These are phyloP conservation scores for Theobroma grandiflorum DNA, from an alignment of 441 rosid species.

Conservation along the genomic window DNA sequence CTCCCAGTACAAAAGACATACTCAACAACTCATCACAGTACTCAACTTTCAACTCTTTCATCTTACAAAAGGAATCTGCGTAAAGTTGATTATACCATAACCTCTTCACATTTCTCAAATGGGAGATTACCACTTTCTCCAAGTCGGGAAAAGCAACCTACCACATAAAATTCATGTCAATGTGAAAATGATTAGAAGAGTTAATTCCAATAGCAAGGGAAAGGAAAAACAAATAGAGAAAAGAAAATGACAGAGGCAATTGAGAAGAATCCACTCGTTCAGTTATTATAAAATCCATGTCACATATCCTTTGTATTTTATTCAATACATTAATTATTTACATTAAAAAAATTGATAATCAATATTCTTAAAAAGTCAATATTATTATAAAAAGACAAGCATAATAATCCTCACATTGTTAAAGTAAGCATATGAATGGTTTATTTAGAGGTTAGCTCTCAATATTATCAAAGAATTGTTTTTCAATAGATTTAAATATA, in stretches of 20 bases:
- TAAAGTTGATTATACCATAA: neutral
- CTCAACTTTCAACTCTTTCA: neutral
- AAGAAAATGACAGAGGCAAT: too few species aligned
- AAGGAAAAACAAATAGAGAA: neutral
- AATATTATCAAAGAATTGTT: too few species aligned
- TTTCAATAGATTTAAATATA: too few species aligned
- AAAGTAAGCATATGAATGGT: too few species aligned
- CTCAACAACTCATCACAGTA: neutral
- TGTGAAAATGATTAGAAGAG: too few species aligned
- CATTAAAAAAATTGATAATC: neutral
- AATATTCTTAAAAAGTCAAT: neutral
- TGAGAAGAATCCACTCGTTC: neutral
- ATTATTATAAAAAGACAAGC: too few species aligned
- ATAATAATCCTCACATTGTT: too few species aligned
- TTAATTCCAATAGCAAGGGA: too few species aligned
- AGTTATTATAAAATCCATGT: neutral
- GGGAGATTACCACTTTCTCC: neutral
- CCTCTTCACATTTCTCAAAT: neutral
- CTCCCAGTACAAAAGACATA: neutral
- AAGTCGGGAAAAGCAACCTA: conserved; percentile 12
- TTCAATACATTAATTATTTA: too few species aligned
- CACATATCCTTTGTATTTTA: neutral
- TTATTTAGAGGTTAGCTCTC: too few species aligned
- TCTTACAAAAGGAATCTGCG: neutral
- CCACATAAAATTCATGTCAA: too few species aligned